Base-by-base conservation (phyloP, 2,329 filamentous ascomycete genomes). In the Penicillium sp. region DNA sequence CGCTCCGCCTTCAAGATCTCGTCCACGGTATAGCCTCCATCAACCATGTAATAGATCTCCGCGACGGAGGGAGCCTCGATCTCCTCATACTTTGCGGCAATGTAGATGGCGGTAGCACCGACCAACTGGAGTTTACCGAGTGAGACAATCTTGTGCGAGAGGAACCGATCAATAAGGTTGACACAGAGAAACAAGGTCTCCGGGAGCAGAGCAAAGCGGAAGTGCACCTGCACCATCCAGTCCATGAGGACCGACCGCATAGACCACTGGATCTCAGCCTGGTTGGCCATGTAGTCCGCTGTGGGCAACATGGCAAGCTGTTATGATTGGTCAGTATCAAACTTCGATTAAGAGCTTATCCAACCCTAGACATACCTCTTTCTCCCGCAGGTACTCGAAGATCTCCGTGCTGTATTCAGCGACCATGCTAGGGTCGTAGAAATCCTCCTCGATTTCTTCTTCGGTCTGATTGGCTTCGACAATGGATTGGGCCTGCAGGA, bases 21-120 rank as follows among this genome's bases (percentile, higher is more conserved):
- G 60, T 97, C 93, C 17, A 87, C 85, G 3, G 86, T 91, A 80
- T 97, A 99, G 59, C 92, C 93, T 47, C 89, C 87, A 75, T 99
- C 95, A 44, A 99, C 95, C 94, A 99, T 98, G 83, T 94, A 98
- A 63, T 97, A 91, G 72, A 99, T 96, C 82, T 99, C 95, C 64
- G 91, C 87, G 24, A 99, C 88, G 0, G 94, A 97, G 26, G 93
- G 95, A 78, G 93, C 97, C 79, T 97, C 96, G 82, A 99, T 97
- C 81, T 99, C 95, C 79, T 99, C 95, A 75, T 97, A 99, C 80
- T 99, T 99, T 70, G 95, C 91, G 13, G 95, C 95, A 63, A 99
- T 89, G 72, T 98, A 93, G 68, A 99, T 90, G 28, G 95, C 95
- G 4, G 95, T 98, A 24, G 95, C 94, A 51, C 95, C 95, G 56